A percentile compares a stretch with the other conserved stretches of the same genome.
Conservation (phyloP, 2,329 filamentous ascomycete genomes). For the Aspergillus hortae region DNA sequence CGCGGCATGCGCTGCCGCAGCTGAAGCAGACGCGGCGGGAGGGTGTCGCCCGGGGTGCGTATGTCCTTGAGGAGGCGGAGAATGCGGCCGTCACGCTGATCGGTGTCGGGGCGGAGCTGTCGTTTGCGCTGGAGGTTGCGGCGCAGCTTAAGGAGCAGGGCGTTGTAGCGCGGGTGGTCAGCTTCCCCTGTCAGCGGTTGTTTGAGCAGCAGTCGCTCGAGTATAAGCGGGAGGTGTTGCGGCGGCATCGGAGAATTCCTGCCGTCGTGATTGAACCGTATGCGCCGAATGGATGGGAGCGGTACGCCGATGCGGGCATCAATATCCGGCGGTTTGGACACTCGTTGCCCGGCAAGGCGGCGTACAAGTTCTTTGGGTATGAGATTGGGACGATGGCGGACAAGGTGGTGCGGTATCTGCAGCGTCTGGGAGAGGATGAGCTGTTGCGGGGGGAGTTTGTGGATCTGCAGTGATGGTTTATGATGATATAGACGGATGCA, state of each 20-base stretch:
- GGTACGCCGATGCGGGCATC: conserved; percentile 44
- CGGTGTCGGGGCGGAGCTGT: conserved; percentile 50
- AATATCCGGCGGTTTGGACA: conserved; percentile 12
- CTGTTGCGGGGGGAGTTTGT: conserved; percentile 11
- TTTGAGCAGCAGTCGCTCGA: conserved; percentile 47
- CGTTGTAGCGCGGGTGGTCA: conserved; percentile 46
- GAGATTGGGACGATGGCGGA: conserved; percentile 8
- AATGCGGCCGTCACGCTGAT: conserved; percentile 46
- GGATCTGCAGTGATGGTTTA: conserved; percentile 7
- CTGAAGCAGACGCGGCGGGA: conserved; percentile 35
- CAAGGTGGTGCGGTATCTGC: conserved; percentile 10
- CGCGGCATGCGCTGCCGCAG: conserved; percentile 42
- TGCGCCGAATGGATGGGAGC: conserved; percentile 49
- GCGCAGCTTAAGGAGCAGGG: conserved; percentile 37
- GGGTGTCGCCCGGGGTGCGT: conserved; percentile 39
- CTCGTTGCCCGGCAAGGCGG: conserved; percentile 15
- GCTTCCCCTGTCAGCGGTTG: conserved; percentile 50
- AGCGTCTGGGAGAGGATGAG: conserved; percentile 5
- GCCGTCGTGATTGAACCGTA: conserved; percentile 51
- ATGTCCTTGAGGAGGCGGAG: conserved; percentile 36
- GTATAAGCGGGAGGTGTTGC: conserved; percentile 45
- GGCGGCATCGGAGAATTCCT: conserved; percentile 36
- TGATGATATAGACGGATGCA: not conserved
- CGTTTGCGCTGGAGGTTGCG: conserved; percentile 44
- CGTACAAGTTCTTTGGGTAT: conserved; percentile 17